Evolutionary conservation across 2,329 filamentous ascomycete species (phyloP), one percentile per base, ranked within the genome.

Genomic region (Pseudopithomyces maydicus): DNA sequence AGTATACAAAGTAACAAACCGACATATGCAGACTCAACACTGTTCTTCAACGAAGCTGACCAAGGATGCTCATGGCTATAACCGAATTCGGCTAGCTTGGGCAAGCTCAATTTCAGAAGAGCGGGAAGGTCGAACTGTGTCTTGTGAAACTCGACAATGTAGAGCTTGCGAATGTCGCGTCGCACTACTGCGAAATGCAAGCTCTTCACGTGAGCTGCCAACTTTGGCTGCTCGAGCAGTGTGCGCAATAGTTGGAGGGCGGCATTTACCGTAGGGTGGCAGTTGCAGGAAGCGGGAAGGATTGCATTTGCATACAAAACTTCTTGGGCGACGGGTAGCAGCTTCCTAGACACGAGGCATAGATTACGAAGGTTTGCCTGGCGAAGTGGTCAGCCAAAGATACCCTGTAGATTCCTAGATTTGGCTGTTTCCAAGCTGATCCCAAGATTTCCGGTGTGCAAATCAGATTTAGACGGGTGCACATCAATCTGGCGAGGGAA

Each of bases 1-100:
- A 69, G 51, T 1, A 68, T 42, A 2, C 54, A 39, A 2, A 70
- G 52, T 10, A 70, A 39, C 2, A 69, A 15, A 3, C 68, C 68
- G 11, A 56, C 64, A 26, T 64, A 69, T 1, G 64, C 63, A 5
- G 65, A 69, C 23, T 70, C 66, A n/a, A 70, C 54, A 12, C 59
- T 62, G 39, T 67, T 64, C 15, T 60, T 54, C 20, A 69, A 47
- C 2, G 64, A 65, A 11, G 55, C 43, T 23, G 44, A 52, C 66
- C 67, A 70, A 6, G 61, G 56, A 23, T 66, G 57, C 3, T 41
- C 54, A 10, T 45, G 45, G 1, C 14, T 11, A 49, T 61, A 64
- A 0, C 61, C 62, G 5, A 67, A 38, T 12, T 55, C 55, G 43
- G 55, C 45, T 10, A 67, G 29, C 35, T 55, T 53, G 19, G 29